These are phyloP conservation scores for Luffa aegyptiaca DNA, from an alignment of 306 rosid species.

Conservation along the genomic window DNA sequence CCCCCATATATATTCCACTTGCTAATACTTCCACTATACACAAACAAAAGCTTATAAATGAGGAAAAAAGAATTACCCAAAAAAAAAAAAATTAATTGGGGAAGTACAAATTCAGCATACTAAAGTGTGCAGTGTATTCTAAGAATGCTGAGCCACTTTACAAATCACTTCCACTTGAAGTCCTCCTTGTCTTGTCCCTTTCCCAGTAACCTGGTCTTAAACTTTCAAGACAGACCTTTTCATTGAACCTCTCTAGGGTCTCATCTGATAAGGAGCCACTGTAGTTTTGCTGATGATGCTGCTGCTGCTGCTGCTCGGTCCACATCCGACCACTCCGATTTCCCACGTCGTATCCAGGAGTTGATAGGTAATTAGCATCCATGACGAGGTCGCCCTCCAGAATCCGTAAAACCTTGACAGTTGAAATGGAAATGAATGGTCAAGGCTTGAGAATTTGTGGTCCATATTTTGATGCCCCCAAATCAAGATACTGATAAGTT, in stretches of 20 bases:
- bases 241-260: slow-evolving; percentile 50
- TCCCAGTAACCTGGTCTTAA: slow-evolving; percentile 52
- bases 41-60: slow-evolving; percentile 27
- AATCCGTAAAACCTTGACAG: slow-evolving; percentile 68
- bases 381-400: slow-evolving; percentile 91
- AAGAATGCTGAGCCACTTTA: slow-evolving; percentile 20
- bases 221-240: slow-evolving; percentile 60
- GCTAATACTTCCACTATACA: slow-evolving; percentile 38
- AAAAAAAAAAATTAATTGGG: slow-evolving; percentile 7
- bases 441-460: not conserved
- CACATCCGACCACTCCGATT: slow-evolving; percentile 67
- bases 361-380: slow-evolving; percentile 61
- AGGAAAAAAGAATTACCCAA: slow-evolving; percentile 11
- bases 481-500: not conserved
- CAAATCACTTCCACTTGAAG: slow-evolving; percentile 42
- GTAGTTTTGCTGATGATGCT: slow-evolving; percentile 33
- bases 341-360: slow-evolving; percentile 64
- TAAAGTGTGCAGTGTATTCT: slow-evolving; percentile 4
- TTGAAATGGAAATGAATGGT: not conserved
- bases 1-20: slow-evolving; percentile 25
- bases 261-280: slow-evolving; percentile 51
- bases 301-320: slow-evolving; percentile 61
- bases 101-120: slow-evolving; percentile 15
- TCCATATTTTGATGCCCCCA: not conserved
- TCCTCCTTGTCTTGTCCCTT: slow-evolving; percentile 45